Conservation (phyloP, 768 basidiomycete species). For the Lanmaoa pseudosensibilis region DNA sequence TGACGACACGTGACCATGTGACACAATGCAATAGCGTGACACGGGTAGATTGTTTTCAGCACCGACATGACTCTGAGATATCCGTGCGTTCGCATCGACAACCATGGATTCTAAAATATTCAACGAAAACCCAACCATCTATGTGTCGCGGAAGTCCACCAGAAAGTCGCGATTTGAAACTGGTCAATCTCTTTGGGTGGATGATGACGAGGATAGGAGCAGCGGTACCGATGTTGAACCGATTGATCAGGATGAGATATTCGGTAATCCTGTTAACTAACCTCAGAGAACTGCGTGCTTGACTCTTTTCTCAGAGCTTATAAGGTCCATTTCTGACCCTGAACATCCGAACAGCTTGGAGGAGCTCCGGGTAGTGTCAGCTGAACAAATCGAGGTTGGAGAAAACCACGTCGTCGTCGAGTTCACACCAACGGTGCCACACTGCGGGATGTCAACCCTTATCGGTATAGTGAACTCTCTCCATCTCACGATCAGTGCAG, state of each 20-base stretch:
- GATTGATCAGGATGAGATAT: slow-evolving; percentile 92
- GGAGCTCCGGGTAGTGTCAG: slow-evolving; percentile 92
- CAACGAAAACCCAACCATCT: slow-evolving; percentile 91
- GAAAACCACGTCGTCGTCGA: slow-evolving; percentile 79
- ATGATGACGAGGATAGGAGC: slow-evolving; percentile 38
- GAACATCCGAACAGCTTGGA: slow-evolving; percentile 94
- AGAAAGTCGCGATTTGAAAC: slow-evolving; percentile 42
- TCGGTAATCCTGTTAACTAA: slow-evolving; percentile 51
- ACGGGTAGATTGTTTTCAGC: not conserved
- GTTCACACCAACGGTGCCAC: slow-evolving; percentile 96
- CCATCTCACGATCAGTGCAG: not conserved
- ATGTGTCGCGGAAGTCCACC: slow-evolving; percentile 49
- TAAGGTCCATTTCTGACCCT: slow-evolving; percentile 90
- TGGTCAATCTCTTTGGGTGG: slow-evolving; percentile 62
- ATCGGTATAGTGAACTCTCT: slow-evolving; percentile 59
- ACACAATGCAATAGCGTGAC: slow-evolving; percentile 19
- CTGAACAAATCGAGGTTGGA: slow-evolving; percentile 70
- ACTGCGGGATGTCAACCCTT: slow-evolving; percentile 95
- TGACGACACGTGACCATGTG: slow-evolving; percentile 24
- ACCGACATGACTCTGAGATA: not conserved
- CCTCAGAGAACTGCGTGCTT: not conserved
- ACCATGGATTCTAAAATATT: slow-evolving; percentile 60
- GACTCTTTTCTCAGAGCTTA: slow-evolving; percentile 61
- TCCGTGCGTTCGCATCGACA: not conserved
- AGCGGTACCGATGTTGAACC: slow-evolving; percentile 48